Evolutionary conservation across 2,329 filamentous ascomycete species (phyloP), one percentile per base, ranked within the genome.

Genomic region (Fusarium sp.): DNA sequence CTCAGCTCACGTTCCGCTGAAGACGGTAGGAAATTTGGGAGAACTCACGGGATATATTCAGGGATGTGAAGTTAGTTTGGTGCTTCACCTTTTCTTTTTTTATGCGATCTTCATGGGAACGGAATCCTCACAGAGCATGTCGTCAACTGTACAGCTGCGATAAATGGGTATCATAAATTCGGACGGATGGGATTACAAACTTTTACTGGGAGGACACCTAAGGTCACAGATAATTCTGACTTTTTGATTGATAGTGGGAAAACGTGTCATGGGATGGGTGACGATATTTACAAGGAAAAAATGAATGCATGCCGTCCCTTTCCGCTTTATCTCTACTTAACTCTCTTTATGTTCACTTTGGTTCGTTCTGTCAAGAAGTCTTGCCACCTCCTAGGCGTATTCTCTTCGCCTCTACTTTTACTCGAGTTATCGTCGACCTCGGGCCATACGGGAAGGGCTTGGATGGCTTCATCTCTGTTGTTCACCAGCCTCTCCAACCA

Each of bases 401-500:
- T 57, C 20, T 67, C 45, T 14, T 27, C 20, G 11, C 69, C 66
- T 9, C 11, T 20, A 6, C 11, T 10, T 18, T 60, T 69, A 6
- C 45, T 59, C 9, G 32, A 32, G 12, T 3, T 4, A 12, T 67
- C 65, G 27, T 69, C 75, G 20, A 26, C n/a, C 38, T 48, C 44
- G 42, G 66, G 61, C 75, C 75, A 76, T 33, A 18, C 48, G 11
- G 70, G 70, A 23, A 73, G 35, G 4, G 72, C 26, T 46, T 26
- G 44, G 18, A 60, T 33, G 7, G 49, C 42, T 5, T 37, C 41
- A 17, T 30, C 30, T 35, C 17, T 20, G 2, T 49, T 55, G 15
- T 27, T 53, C 18, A 46, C 35, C 42, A 68, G 27, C 33, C 41
- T 56, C 20, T 30, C 12, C n/a, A 73, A n/a, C 60, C 62, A 60